Evolutionary conservation across 2,329 filamentous ascomycete species (phyloP), one percentile per base, ranked within the genome.

Genomic region (Escovopsis weberi): DNA sequence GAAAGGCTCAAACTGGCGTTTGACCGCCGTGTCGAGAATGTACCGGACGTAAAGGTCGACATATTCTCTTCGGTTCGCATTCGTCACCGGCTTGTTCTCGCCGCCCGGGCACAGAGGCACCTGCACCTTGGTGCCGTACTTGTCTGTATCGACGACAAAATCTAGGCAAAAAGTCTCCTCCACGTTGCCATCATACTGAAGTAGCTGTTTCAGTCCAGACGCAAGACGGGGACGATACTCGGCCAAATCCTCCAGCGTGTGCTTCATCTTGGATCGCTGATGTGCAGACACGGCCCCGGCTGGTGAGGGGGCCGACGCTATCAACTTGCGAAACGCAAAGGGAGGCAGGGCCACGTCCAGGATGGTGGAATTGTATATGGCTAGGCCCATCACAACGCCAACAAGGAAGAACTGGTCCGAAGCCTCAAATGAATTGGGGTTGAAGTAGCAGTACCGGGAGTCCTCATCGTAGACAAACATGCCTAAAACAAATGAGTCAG

Each of bases 341-440:
- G 87, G 84, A 1, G 88, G 88, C 18, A 95, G 71, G 2, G 85
- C 83, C 39, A 94, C 75, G 55, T 94, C 88, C 15, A 95, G 68
- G 50, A 94, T 94, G 1, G 85, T 94, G 2, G 85, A 93, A 60
- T 95, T 94, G 64, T 94, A 94, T 47, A 95, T 94, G 12, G 88
- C 88, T 45, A 95, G 68, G 1, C 88, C 88, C 43, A 95, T 72
- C 7, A 94, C 72, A 11, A 91, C 85, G 1, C 88, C 88, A 26
- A 95, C 83, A 19, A 94, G 70, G 56, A 91, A 94, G 60, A 85
- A 95, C 50, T 94, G 86, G 55, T 94, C 86, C 0, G 85, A 88
- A 0, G 85, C 88, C 58, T 94, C 88, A 52, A 94, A 87, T 12
- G 84, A 85, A 56, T 81, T 77, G 0, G 87, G 83, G 56, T 94